Conservation (phyloP, 106 monocot genomes). For the Dendrobium nobile region DNA sequence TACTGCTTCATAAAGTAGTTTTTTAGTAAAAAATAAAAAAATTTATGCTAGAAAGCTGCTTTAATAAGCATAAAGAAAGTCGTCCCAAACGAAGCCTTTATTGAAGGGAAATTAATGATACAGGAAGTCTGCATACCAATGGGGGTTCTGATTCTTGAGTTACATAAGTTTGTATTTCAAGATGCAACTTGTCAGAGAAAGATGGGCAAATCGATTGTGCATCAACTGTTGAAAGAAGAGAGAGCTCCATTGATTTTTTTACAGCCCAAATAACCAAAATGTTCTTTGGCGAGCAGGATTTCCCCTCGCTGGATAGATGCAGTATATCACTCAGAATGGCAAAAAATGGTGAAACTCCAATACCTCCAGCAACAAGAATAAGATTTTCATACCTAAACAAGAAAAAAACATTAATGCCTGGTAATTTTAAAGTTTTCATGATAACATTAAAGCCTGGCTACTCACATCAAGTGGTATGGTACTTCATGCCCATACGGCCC, state of each 20-base stretch:
- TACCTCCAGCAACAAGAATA: slow-evolving; percentile 88
- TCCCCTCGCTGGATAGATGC: slow-evolving; percentile 43
- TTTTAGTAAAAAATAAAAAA: too few species aligned
- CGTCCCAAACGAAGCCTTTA: too few species aligned
- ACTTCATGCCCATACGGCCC: slow-evolving; percentile 93
- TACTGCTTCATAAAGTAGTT: too few species aligned
- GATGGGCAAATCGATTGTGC: slow-evolving; percentile 38
- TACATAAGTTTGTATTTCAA: slow-evolving; percentile 73
- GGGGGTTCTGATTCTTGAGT: slow-evolving; percentile 76
- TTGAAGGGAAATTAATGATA: background rate
- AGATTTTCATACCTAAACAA: slow-evolving; percentile 83
- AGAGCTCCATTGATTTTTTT: slow-evolving; percentile 78
- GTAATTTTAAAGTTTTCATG: background rate
- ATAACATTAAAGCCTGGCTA: background rate
- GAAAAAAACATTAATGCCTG: background rate
- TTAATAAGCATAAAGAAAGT: too few species aligned
- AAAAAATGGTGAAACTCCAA: slow-evolving; percentile 90
- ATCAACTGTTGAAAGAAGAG: slow-evolving; percentile 62
- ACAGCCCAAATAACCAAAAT: slow-evolving; percentile 85
- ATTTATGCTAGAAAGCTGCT: too few species aligned
- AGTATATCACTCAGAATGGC: slow-evolving; percentile 86
- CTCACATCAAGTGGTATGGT: slow-evolving; percentile 82
- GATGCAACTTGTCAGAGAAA: slow-evolving; percentile 45
- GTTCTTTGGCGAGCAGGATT: slow-evolving; percentile 63
- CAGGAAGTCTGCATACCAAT: slow-evolving; percentile 31